phyloP scores from a whole-genome alignment of 495 filamentous ascomycete species.

The Oidiodendron maius region DNA sequence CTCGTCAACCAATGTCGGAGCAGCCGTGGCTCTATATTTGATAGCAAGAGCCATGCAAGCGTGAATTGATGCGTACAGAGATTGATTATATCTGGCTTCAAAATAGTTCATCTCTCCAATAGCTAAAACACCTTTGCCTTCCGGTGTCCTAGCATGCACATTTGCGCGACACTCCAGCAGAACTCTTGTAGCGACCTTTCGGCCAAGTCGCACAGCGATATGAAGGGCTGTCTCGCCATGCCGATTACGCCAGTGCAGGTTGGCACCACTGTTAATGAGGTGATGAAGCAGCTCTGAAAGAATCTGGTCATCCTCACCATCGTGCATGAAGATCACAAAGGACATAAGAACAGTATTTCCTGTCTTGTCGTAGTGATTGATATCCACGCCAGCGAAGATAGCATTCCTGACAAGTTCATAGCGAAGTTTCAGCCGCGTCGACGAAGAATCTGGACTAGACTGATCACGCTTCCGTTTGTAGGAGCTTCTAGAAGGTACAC shows the following conservation, averaged over 20 bases:
- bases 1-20: slow-evolving; percentile 8
- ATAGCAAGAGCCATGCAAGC: slow-evolving; percentile 11
- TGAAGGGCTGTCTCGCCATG: slow-evolving; percentile 40
- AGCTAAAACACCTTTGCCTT: slow-evolving; percentile 2
- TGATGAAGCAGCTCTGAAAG: slow-evolving; percentile 27
- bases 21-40: slow-evolving; percentile 4
- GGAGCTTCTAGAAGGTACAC: slow-evolving; percentile 6
- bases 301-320: slow-evolving; percentile 26
- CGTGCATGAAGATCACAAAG: slow-evolving; percentile 34
- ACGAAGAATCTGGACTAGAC: slow-evolving; percentile 2
- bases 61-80: slow-evolving; percentile 7
- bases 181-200: slow-evolving; percentile 35
- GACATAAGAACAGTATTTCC: slow-evolving; percentile 41
- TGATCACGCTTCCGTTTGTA: slow-evolving; percentile 24
- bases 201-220: slow-evolving; percentile 35
- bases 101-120: slow-evolving; percentile 6
- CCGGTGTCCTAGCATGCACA: slow-evolving; percentile 24
- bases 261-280: slow-evolving; percentile 21
- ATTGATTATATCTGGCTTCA: neutral
- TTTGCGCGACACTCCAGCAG: slow-evolving; percentile 37
- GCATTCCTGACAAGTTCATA: slow-evolving; percentile 29
- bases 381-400: slow-evolving; percentile 28
- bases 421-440: slow-evolving; percentile 13
- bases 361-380: slow-evolving; percentile 36
- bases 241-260: slow-evolving; percentile 35